These are phyloP conservation scores for Alternaria brassicae DNA, from an alignment of 2,329 filamentous ascomycete species.

Conservation along the genomic window DNA sequence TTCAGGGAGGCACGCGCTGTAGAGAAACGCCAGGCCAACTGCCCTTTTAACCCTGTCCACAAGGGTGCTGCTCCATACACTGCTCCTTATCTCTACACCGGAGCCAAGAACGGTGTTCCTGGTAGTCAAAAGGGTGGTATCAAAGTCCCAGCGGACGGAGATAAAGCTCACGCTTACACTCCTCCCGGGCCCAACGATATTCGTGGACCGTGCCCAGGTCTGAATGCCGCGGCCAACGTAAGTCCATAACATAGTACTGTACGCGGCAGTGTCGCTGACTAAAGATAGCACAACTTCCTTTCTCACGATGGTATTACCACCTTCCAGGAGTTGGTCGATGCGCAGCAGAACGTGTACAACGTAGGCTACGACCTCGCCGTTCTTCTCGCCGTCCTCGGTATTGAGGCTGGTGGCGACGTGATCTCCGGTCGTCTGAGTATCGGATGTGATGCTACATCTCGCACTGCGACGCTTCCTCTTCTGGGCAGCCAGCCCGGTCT, in stretches of 20 bases:
- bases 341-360: constrained; percentile 57
- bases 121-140: constrained; percentile 54
- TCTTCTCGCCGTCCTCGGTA: constrained; percentile 51
- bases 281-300: constrained; percentile 44
- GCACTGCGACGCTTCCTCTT: constrained; percentile 45
- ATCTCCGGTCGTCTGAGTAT: constrained; percentile 54
- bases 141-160: constrained; percentile 53
- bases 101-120: constrained; percentile 52
- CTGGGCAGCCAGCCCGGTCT: constrained; percentile 53
- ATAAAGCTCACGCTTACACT: constrained; percentile 40
- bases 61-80: constrained; percentile 29
- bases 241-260: neutral
- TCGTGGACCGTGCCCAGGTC: constrained; percentile 50
- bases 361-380: constrained; percentile 53
- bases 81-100: constrained; percentile 50
- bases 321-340: constrained; percentile 55
- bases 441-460: constrained; percentile 55
- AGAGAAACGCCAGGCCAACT: constrained; percentile 25
- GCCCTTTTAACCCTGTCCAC: constrained; percentile 36
- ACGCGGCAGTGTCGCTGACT: neutral
- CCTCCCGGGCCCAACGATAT: constrained; percentile 32
- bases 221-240: constrained; percentile 54
- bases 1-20: constrained; percentile 15
- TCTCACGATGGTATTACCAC: constrained; percentile 54
- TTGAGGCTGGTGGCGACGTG: constrained; percentile 52